Base-by-base conservation (phyloP, 139 green algal species). In the Dunaliella sp. region DNA sequence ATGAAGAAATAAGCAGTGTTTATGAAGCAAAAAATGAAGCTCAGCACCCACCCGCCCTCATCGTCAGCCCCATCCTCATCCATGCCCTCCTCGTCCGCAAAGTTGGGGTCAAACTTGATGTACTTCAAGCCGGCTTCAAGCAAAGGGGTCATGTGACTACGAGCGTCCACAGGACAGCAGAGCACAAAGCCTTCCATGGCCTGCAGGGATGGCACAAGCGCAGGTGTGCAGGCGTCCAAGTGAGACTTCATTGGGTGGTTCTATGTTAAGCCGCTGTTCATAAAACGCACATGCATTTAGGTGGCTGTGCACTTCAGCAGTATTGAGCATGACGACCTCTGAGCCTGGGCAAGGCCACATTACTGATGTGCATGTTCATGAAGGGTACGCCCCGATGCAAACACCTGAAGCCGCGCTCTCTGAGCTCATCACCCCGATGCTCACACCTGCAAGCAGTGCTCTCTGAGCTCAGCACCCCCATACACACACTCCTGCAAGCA, bases 81-180 rank as follows among this genome's bases (percentile, higher is more conserved):
- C 59, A 80, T 77, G n/a, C n/a, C n/a, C 25, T 86, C 93, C 74
- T 95, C 95, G 16, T 93, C 95, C 1, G 90, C 93, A 59, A 95
- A 99, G 91, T 99, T 99, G 81, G 97, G 97, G 89, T 99, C 97
- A 88, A 97, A 97, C 28, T 84, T 92, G 73, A 98, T 35, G 82
- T 89, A 95, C 31, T 90, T 72, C 37, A 96, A 85, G 1, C 81
- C 88, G 0, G 93, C 22, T 0, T 80, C 58, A 37, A 94, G 88
- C 38, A 95, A 73, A 16, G 86, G 38, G 3, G 86, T 81, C 75
- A 96, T 83, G 57, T 90, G 87, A 1, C 75, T 32, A 16, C 88
- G 86, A 3, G 92, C 88, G 3, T 95, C 89, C 80, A 87, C 82
- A 1, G 93, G 93, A 91, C 88, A 96, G 34, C 92, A 90, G 80